phyloP scores from a whole-genome alignment of 2,329 filamentous ascomycete genomes.

The Trichoderma polysporum region DNA sequence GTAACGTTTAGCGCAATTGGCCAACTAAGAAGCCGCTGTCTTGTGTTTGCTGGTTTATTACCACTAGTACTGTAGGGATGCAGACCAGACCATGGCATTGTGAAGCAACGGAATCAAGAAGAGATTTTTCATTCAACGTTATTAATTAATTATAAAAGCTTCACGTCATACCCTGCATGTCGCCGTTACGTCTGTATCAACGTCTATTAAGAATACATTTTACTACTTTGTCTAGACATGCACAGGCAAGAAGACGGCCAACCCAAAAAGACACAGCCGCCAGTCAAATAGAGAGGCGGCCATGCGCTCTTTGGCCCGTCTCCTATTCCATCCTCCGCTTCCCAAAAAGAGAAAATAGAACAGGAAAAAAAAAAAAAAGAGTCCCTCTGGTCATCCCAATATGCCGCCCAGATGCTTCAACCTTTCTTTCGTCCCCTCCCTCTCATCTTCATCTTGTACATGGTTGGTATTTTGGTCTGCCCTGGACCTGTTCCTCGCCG shows the following conservation, averaged over 20 bases:
- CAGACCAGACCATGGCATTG: too few relatives aligned
- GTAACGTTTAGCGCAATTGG: not conserved
- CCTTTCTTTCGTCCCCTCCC: constrained; percentile 16
- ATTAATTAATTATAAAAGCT: not conserved
- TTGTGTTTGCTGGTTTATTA: too few relatives aligned
- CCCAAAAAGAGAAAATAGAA: not conserved
- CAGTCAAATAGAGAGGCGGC: not conserved
- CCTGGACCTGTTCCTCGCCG: constrained; percentile 21
- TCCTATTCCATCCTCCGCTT: not conserved
- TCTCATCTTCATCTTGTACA: constrained; percentile 18
- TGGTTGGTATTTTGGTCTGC: constrained; percentile 31
- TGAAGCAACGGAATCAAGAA: not conserved
- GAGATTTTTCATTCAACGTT: not conserved
- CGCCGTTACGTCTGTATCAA: constrained; percentile 27
- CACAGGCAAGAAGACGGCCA: constrained; percentile 19
- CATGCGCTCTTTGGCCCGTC: not conserved
- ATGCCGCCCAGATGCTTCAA: constrained; percentile 9
- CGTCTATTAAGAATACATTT: constrained; percentile 46
- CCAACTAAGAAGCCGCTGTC: too few relatives aligned
- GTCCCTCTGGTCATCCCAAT: constrained; percentile 15
- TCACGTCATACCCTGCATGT: not conserved
- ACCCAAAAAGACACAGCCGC: not conserved
- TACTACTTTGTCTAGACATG: constrained; percentile 35
- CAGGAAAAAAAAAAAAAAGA: not conserved
- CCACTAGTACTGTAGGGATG: too few relatives aligned